Conservation (phyloP, 805 yeast species). For the Starmerella bombi region DNA sequence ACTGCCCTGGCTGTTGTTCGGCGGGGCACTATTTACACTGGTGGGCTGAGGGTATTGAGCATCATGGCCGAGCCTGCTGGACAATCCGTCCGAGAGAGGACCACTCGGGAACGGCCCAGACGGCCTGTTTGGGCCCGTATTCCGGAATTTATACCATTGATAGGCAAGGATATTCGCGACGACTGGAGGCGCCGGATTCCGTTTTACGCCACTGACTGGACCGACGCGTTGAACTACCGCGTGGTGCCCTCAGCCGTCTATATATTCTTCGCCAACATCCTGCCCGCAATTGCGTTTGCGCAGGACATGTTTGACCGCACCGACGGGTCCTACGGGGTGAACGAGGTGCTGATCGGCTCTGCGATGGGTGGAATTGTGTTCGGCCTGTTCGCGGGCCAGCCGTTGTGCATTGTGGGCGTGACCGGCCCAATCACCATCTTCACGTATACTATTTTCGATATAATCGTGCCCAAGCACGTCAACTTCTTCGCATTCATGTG, state of each 20-base stretch:
- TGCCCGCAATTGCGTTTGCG: slow-evolving; percentile 93
- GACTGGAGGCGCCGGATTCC: slow-evolving; percentile 31
- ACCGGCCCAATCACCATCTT: slow-evolving; percentile 93
- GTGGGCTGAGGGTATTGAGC: too few relatives aligned
- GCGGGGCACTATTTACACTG: too few relatives aligned
- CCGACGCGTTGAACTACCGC: slow-evolving; percentile 71
- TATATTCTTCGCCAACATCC: slow-evolving; percentile 74
- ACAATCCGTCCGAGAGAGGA: too few relatives aligned
- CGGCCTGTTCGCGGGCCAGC: slow-evolving; percentile 79
- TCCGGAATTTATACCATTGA: too few relatives aligned
- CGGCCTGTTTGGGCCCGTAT: not conserved
- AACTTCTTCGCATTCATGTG: slow-evolving; percentile 82
- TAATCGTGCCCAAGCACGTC: slow-evolving; percentile 39
- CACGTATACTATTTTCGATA: slow-evolving; percentile 75
- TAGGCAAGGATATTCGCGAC: slow-evolving; percentile 12
- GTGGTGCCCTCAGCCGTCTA: slow-evolving; percentile 73
- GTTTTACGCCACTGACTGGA: slow-evolving; percentile 62
- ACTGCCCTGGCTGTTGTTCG: too few relatives aligned
- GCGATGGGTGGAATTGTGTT: slow-evolving; percentile 84
- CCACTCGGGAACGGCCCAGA: not conserved
- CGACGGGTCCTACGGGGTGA: slow-evolving; percentile 73
- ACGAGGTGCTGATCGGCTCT: slow-evolving; percentile 70
- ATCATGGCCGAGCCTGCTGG: too few relatives aligned
- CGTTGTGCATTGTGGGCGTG: slow-evolving; percentile 89
- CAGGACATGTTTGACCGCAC: slow-evolving; percentile 95